Evolutionary conservation across 257 asterid genomes (phyloP).

Genomic region (Pogostemon cablin): DNA sequence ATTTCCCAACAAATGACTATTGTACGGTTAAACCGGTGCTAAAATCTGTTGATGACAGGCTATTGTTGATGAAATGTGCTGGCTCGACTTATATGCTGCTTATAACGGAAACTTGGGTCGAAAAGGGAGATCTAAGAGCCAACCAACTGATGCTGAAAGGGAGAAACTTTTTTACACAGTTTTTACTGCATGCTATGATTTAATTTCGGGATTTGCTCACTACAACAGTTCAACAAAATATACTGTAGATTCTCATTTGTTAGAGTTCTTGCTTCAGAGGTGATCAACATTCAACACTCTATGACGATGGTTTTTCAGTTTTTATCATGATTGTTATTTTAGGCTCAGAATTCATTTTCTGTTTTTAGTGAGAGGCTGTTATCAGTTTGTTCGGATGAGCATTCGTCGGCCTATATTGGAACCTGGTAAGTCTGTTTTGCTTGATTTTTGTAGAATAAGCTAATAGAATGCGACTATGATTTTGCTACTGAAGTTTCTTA

Average conservation of each 20-base stretch:
- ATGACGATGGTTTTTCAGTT: conserved; percentile 10
- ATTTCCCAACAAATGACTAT: not conserved
- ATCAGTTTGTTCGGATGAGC: conserved; percentile 68
- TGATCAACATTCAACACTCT: conserved; percentile 32
- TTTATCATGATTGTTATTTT: not conserved
- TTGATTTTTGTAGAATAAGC: conserved; percentile 17
- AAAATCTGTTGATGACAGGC: conserved; percentile 51
- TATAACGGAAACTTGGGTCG: conserved; percentile 38
- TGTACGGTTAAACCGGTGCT: not conserved
- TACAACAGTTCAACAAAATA: conserved; percentile 63
- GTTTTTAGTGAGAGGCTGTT: conserved; percentile 68
- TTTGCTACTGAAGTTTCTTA: not conserved
- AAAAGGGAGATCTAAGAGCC: conserved; percentile 56
- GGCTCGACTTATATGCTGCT: conserved; percentile 79
- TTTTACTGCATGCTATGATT: conserved; percentile 73
- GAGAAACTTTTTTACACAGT: conserved; percentile 63
- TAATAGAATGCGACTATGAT: not conserved
- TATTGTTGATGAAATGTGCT: conserved; percentile 68
- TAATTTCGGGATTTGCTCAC: conserved; percentile 76
- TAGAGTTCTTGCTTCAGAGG: conserved; percentile 76
- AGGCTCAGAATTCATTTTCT: conserved; percentile 31
- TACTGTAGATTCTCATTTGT: conserved; percentile 53
- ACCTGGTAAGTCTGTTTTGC: conserved; percentile 47
- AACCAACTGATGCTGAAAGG: conserved; percentile 69
- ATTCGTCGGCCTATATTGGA: conserved; percentile 70